Conservation (phyloP, 2,329 filamentous ascomycete genomes). For the Colletotrichum phormii region DNA sequence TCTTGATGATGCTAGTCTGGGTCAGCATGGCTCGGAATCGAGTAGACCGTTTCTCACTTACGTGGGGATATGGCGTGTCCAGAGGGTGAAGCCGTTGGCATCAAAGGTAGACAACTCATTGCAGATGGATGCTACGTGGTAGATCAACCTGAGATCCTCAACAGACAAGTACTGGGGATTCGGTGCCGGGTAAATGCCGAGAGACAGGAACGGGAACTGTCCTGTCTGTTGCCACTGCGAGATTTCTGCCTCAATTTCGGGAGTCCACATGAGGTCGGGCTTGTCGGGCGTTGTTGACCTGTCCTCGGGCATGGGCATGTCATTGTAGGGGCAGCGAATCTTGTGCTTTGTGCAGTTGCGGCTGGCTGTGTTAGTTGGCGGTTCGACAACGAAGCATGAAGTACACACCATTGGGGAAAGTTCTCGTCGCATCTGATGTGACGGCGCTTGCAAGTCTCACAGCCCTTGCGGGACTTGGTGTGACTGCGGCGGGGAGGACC, state of each 20-base stretch:
- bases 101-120: conserved; percentile 82
- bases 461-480: conserved; percentile 98
- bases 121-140: conserved; percentile 89
- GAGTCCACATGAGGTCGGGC: conserved; percentile 84
- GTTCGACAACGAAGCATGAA: background rate
- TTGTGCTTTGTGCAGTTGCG: conserved; percentile 99
- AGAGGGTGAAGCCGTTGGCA: conserved; percentile 87
- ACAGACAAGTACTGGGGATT: conserved; percentile 78
- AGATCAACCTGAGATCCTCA: conserved; percentile 87
- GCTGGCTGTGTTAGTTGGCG: conserved; percentile 59
- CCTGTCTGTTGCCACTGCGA: conserved; percentile 87
- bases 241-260: conserved; percentile 84
- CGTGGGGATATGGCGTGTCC: conserved; percentile 94
- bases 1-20: conserved; percentile 76
- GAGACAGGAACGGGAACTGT: conserved; percentile 85
- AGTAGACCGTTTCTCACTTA: conserved; percentile 60
- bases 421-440: conserved; percentile 98
- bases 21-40: background rate
- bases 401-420: conserved; percentile 91
- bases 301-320: conserved; percentile 77
- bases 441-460: conserved; percentile 96
- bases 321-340: conserved; percentile 97
- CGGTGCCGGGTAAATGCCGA: conserved; percentile 80
- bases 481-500: conserved; percentile 92
- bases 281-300: conserved; percentile 71